phyloP scores from a whole-genome alignment of 139 green algal genomes.

The Chlorella vulgaris region DNA sequence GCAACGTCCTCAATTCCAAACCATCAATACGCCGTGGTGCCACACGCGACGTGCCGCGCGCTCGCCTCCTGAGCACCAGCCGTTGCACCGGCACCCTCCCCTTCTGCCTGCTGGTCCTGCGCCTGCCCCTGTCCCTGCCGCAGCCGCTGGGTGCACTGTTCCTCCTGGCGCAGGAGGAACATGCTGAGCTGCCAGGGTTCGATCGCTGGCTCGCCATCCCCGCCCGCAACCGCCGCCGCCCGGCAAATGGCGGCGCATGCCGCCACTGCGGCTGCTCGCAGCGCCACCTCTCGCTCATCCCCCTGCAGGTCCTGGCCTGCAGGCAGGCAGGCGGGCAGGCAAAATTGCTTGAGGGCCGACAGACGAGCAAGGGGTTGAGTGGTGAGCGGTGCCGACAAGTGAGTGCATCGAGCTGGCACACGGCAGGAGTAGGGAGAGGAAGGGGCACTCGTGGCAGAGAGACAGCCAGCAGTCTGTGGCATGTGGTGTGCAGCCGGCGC shows the following conservation, averaged over 20 bases:
- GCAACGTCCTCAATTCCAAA: neutral
- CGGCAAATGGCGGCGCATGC: constrained; percentile 5
- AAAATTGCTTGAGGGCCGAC: no score
- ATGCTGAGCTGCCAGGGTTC: constrained; percentile 37
- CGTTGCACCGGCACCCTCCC: neutral
- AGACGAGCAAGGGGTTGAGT: no score
- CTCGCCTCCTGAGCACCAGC: neutral
- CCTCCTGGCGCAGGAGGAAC: constrained; percentile 25
- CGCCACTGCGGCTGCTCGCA: constrained; percentile 36
- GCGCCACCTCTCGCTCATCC: constrained; percentile 38
- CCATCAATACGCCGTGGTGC: neutral
- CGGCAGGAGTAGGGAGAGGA: no score
- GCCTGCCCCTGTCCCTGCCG: neutral
- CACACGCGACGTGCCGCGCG: neutral
- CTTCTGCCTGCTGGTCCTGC: neutral
- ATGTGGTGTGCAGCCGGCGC: no score
- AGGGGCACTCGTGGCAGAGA: no score
- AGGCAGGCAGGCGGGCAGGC: neutral
- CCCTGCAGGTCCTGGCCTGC: constrained; percentile 36
- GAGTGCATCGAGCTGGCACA: no score
- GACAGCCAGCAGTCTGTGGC: no score
- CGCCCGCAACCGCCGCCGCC: neutral
- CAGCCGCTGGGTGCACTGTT: constrained; percentile 16
- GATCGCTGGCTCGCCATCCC: neutral
- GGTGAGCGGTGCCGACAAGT: no score